Percentiles rank a stretch among this genome's conserved stretches.
Conservation (phyloP, 495 filamentous ascomycete genomes). For the Penicillium robsamsonii region DNA sequence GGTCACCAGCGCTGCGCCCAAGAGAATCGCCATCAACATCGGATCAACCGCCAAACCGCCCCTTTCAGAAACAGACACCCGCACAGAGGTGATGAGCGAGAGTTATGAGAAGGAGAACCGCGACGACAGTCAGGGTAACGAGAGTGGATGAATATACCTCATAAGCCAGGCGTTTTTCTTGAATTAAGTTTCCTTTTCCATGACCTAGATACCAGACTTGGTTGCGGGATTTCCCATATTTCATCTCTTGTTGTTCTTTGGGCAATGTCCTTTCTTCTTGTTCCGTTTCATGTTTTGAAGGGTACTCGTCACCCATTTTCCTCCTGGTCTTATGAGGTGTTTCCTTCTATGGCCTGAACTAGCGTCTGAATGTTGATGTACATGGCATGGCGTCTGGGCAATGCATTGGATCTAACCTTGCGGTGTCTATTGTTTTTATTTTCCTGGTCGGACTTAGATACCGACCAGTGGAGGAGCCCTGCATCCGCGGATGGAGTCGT, state of each 20-base stretch:
- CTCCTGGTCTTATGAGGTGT: conserved; percentile 2
- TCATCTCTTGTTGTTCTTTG: conserved; percentile 9
- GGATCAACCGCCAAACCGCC: conserved; percentile 25
- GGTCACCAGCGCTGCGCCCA: conserved; percentile 36
- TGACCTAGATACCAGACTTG: conserved; percentile 45
- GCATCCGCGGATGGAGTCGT: conserved; percentile 15
- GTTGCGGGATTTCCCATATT: conserved; percentile 19
- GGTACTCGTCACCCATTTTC: conserved; percentile 12
- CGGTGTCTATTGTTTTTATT: conserved; percentile 16
- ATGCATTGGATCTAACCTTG: conserved; percentile 27
- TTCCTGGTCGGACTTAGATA: conserved; percentile 14
- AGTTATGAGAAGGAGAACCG: conserved; percentile 43
- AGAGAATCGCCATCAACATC: conserved; percentile 52
- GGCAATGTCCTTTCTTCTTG: conserved; percentile 7
- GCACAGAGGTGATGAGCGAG: conserved; percentile 17
- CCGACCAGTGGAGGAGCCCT: conserved; percentile 3
- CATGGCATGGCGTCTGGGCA: conserved; percentile 24
- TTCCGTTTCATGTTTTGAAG: conserved; percentile 8
- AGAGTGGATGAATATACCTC: conserved; percentile 23
- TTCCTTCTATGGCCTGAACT: conserved; percentile 4
- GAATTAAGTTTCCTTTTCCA: conserved; percentile 28
- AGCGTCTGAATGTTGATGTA: conserved; percentile 2
- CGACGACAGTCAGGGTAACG: conserved; percentile 29
- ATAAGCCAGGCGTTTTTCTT: conserved; percentile 19
- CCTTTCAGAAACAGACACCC: conserved; percentile 14